phyloP scores from a whole-genome alignment of 176 grass and related monocot species.

The Triticum monococcum region DNA sequence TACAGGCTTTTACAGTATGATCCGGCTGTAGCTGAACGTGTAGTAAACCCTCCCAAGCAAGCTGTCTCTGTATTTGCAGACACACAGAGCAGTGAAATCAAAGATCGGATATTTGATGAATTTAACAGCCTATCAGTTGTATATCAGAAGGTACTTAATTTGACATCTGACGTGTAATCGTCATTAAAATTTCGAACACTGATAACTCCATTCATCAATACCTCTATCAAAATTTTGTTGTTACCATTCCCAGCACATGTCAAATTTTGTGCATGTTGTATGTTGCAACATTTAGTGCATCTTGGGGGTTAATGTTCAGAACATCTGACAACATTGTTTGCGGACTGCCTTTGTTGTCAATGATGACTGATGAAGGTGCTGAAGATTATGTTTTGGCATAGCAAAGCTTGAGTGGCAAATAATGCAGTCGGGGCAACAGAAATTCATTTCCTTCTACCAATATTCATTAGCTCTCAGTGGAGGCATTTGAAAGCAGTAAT shows the following conservation, averaged over 20 bases:
- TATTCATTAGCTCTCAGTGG: not conserved
- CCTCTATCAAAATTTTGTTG: not conserved
- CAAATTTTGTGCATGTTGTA: not conserved
- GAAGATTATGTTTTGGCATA: constrained; percentile 4
- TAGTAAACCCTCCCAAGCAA: constrained; percentile 99
- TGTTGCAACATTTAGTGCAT: not conserved
- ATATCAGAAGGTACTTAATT: constrained; percentile 84
- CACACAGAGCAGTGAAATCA: constrained; percentile 89
- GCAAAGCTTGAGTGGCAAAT: not conserved
- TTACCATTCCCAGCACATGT: not conserved
- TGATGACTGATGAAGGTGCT: not conserved
- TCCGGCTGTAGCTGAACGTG: constrained; percentile 71
- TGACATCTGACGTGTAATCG: not conserved
- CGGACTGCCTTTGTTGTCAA: not conserved
- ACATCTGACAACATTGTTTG: not conserved
- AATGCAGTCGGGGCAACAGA: not conserved
- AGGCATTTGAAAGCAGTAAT: not conserved
- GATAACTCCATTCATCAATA: not conserved
- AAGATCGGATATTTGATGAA: constrained; percentile 99
- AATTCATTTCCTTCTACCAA: not conserved
- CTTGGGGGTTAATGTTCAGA: constrained; percentile 9
- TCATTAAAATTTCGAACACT: not conserved
- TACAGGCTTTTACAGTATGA: constrained; percentile 97
- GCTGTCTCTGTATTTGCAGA: constrained; percentile 99
- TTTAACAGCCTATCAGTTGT: constrained; percentile 90